Evolutionary conservation across 306 rosid species (phyloP).

Genomic region (Trifolium fragiferum): DNA sequence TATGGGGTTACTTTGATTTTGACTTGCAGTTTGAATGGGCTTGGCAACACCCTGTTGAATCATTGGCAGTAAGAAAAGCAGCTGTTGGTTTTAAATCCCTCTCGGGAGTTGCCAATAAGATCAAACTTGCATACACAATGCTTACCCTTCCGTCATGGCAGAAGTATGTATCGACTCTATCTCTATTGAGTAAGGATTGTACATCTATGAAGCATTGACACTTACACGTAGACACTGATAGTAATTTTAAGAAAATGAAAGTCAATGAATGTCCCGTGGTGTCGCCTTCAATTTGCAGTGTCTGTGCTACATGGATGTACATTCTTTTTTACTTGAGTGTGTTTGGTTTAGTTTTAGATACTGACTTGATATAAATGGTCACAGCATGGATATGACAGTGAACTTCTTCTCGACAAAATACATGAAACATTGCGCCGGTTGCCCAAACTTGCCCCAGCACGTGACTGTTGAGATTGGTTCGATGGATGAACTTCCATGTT

Average conservation of each 20-base stretch:
- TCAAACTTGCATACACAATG: conserved; percentile 96
- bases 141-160: conserved; percentile 90
- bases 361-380: conserved; percentile 44
- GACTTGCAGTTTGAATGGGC: conserved; percentile 98
- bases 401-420: conserved; percentile 87
- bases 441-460: conserved; percentile 75
- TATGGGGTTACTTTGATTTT: conserved; percentile 31
- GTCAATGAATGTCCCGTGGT: background rate
- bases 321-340: background rate
- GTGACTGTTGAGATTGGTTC: conserved; percentile 68
- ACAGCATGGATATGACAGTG: conserved; percentile 79
- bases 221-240: background rate
- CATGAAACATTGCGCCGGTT: conserved; percentile 72
- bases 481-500: conserved; percentile 88
- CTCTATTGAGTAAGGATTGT: conserved; percentile 8
- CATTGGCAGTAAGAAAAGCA: conserved; percentile 88
- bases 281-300: background rate
- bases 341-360: conserved; percentile 10
- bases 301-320: background rate
- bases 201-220: background rate
- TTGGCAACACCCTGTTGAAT: conserved; percentile 95
- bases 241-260: background rate
- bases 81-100: conserved; percentile 84
- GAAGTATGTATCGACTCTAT: conserved; percentile 51
- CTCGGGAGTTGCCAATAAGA: conserved; percentile 81